A percentile compares a stretch with the other conserved stretches of the same genome.
phyloP scores from a whole-genome alignment of 768 basidiomycete species.

The Exidia glandulosa region DNA sequence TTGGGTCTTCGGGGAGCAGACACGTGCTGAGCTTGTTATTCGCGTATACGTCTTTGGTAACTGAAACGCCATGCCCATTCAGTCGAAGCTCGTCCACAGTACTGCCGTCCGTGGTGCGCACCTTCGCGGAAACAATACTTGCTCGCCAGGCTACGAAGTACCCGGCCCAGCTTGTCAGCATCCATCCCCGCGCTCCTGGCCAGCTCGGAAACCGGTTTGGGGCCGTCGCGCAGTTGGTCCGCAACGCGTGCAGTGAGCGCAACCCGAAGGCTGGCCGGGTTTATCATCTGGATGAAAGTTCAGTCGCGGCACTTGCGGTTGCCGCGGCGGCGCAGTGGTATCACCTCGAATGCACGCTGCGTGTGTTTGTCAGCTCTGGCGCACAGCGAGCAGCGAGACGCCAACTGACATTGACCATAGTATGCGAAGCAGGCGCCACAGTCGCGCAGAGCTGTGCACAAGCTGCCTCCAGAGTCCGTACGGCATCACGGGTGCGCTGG shows the following conservation, averaged over 20 bases:
- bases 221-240: conserved; percentile 25
- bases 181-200: conserved; percentile 13
- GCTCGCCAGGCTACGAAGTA: conserved; percentile 19
- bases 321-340: no score
- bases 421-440: conserved; percentile 24
- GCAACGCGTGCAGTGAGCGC: conserved; percentile 26
- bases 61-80: conserved; percentile 8
- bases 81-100: background rate
- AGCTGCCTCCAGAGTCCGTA: conserved; percentile 24
- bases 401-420: conserved; percentile 20
- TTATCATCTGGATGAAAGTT: background rate
- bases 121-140: conserved; percentile 23
- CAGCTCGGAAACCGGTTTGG: conserved; percentile 20
- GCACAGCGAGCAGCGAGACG: background rate
- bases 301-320: background rate
- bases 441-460: conserved; percentile 25
- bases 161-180: conserved; percentile 19
- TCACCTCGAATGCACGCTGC: no score
- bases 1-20: conserved; percentile 16
- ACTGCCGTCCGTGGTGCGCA: conserved; percentile 3
- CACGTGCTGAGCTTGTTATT: conserved; percentile 25
- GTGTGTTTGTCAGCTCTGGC: no score
- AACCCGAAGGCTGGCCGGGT: conserved; percentile 21
- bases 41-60: conserved; percentile 19
- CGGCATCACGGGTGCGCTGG: background rate